Percentiles rank a stretch among this genome's conserved stretches.
Conservation (phyloP, 495 filamentous ascomycete genomes). For the Aspergillus cristatus region DNA sequence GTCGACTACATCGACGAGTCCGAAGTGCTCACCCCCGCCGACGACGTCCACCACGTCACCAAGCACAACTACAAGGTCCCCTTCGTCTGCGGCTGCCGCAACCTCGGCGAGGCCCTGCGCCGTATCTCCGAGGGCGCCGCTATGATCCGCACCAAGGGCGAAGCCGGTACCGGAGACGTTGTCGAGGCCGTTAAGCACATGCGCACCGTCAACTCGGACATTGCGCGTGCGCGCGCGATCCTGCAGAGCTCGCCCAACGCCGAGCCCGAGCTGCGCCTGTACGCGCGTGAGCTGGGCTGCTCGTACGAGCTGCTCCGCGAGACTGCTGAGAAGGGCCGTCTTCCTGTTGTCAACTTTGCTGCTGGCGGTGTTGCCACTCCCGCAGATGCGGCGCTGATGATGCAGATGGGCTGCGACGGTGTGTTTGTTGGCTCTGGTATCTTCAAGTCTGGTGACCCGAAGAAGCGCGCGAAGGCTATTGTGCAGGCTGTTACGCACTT, state of each 20-base stretch:
- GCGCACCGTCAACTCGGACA: slow-evolving; percentile 78
- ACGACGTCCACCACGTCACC: slow-evolving; percentile 82
- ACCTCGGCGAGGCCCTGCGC: slow-evolving; percentile 87
- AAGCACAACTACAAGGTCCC: slow-evolving; percentile 77
- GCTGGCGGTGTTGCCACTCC: slow-evolving; percentile 96
- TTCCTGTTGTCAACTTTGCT: slow-evolving; percentile 97
- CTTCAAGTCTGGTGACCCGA: slow-evolving; percentile 89
- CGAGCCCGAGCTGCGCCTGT: slow-evolving; percentile 65
- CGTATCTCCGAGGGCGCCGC: slow-evolving; percentile 90
- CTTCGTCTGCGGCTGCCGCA: slow-evolving; percentile 95
- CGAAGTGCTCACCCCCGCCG: slow-evolving; percentile 93
- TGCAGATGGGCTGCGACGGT: slow-evolving; percentile 96
- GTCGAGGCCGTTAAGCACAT: slow-evolving; percentile 96
- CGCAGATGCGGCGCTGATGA: slow-evolving; percentile 96
- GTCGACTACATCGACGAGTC: slow-evolving; percentile 98
- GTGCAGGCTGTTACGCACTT: slow-evolving; percentile 89
- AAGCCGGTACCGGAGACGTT: slow-evolving; percentile 96
- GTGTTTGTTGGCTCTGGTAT: slow-evolving; percentile 96
- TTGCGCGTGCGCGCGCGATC: slow-evolving; percentile 61
- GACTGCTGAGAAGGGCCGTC: slow-evolving; percentile 73
- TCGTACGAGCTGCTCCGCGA: slow-evolving; percentile 72
- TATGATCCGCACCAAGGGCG: slow-evolving; percentile 98
- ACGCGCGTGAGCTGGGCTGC: slow-evolving; percentile 73
- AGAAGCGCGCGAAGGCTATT: slow-evolving; percentile 82
- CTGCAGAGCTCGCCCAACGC: slow-evolving; percentile 48